Evolutionary conservation across 2,329 filamentous ascomycete genomes (phyloP).

Genomic region (Scedosporium minutisporum): DNA sequence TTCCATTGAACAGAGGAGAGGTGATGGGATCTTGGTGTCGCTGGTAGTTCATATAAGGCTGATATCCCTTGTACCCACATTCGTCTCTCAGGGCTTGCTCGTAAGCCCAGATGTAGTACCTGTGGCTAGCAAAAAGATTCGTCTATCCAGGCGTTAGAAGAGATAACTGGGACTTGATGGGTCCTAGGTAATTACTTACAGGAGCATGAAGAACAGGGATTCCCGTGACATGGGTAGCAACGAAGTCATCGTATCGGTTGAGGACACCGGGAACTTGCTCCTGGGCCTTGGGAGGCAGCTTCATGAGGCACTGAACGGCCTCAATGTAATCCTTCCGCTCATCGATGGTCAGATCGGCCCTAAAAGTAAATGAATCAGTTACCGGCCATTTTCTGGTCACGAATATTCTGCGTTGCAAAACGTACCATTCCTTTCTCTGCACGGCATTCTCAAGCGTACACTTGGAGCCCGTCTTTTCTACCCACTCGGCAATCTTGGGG

Average conservation of each 20-base stretch:
- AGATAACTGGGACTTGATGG: not conserved
- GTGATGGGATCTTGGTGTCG: slow-evolving; percentile 22
- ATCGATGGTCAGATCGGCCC: slow-evolving; percentile 15
- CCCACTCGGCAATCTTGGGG: slow-evolving; percentile 9
- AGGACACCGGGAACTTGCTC: slow-evolving; percentile 29
- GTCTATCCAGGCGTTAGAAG: slow-evolving; percentile 15
- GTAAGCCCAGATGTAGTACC: slow-evolving; percentile 22
- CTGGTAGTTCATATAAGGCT: slow-evolving; percentile 39
- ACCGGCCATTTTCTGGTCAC: not conserved
- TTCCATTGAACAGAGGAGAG: slow-evolving; percentile 41
- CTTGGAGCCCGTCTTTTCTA: slow-evolving; percentile 4
- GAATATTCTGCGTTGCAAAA: not conserved
- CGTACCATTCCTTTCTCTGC: slow-evolving; percentile 3
- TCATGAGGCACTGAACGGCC: slow-evolving; percentile 34
- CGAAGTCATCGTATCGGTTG: slow-evolving; percentile 39
- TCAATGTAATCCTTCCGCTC: slow-evolving; percentile 28
- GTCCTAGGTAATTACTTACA: not conserved
- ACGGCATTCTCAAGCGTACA: slow-evolving; percentile 12
- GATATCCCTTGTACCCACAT: slow-evolving; percentile 27
- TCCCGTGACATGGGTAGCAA: slow-evolving; percentile 37
- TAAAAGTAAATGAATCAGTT: slow-evolving; percentile 1
- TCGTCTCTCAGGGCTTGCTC: slow-evolving; percentile 21
- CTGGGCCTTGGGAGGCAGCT: slow-evolving; percentile 23
- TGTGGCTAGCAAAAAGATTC: slow-evolving; percentile 21
- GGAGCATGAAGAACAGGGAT: slow-evolving; percentile 31